These are phyloP conservation scores for Corylus heterophylla DNA, from an alignment of 306 rosid genomes.

Conservation along the genomic window DNA sequence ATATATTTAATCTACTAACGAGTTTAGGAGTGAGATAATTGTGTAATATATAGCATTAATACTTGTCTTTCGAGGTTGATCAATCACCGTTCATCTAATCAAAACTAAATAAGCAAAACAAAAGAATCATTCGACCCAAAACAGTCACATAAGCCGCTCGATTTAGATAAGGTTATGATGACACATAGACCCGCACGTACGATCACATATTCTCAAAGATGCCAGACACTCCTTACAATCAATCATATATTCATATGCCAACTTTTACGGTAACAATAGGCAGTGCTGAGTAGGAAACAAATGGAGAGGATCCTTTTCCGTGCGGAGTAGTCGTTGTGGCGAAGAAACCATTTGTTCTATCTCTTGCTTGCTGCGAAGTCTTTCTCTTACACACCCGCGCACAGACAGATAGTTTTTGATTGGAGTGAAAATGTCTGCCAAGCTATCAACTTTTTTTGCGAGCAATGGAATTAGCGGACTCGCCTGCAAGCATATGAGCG, in stretches of 20 bases:
- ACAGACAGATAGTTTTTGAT: constrained; percentile 6
- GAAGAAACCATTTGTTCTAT: not conserved
- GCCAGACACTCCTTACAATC: not conserved
- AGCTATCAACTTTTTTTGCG: constrained; percentile 58
- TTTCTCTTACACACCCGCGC: not conserved
- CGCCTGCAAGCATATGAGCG: constrained; percentile 25
- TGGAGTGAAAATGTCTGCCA: constrained; percentile 48
- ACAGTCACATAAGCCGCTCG: not conserved
- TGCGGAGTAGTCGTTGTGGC: not conserved
- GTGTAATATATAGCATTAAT: too few relatives aligned
- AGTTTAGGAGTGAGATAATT: too few relatives aligned
- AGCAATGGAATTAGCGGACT: constrained; percentile 44
- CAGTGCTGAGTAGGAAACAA: too few relatives aligned
- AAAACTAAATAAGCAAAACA: not conserved
- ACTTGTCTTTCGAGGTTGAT: not conserved
- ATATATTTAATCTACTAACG: too few relatives aligned
- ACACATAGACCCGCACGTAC: not conserved
- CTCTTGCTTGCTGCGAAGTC: not conserved
- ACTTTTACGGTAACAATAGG: not conserved
- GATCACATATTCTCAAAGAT: not conserved
- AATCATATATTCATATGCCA: not conserved
- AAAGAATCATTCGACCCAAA: not conserved
- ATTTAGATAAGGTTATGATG: not conserved
- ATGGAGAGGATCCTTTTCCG: too few relatives aligned
- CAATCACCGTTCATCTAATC: not conserved